Conservation (phyloP, 257 asterid species). For the Solanum piurae region DNA sequence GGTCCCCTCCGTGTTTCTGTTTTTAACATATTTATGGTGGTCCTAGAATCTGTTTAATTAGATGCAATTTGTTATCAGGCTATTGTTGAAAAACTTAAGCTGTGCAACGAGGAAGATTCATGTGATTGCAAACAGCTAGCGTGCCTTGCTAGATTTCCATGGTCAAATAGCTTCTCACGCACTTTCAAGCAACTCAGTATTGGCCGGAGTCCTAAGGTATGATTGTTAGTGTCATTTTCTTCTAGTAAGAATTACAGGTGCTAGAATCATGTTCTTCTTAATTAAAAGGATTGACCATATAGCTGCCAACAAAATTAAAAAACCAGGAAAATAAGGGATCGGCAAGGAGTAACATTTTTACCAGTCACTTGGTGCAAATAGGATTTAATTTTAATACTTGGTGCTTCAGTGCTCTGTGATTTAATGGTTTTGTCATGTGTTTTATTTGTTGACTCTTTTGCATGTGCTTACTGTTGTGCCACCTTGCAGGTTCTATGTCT, state of each 20-base stretch:
- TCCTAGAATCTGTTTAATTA: background rate
- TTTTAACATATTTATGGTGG: background rate
- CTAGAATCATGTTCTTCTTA: background rate
- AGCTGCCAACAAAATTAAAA: background rate
- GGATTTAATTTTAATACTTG: background rate
- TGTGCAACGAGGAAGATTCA: conserved; percentile 49
- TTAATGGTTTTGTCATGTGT: background rate
- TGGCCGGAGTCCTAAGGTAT: conserved; percentile 72
- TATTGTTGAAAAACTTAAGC: conserved; percentile 40
- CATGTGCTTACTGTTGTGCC: background rate
- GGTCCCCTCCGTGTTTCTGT: background rate
- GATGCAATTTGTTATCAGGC: conserved; percentile 31
- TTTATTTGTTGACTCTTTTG: background rate
- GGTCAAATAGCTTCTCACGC: conserved; percentile 71
- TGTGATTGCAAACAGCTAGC: conserved; percentile 66
- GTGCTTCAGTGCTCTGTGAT: background rate
- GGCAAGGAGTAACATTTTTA: background rate
- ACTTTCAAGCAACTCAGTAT: conserved; percentile 64
- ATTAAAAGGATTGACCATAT: background rate
- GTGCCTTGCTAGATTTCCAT: conserved; percentile 53
- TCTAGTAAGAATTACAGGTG: background rate
- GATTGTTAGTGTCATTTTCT: background rate
- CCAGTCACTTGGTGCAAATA: background rate
- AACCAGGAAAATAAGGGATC: background rate
- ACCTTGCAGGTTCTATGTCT: conserved; percentile 70